Evolutionary conservation across 2,329 filamentous ascomycete genomes (phyloP), one percentile per base, ranked within the genome.

Genomic region (Epicoccum nigrum): DNA sequence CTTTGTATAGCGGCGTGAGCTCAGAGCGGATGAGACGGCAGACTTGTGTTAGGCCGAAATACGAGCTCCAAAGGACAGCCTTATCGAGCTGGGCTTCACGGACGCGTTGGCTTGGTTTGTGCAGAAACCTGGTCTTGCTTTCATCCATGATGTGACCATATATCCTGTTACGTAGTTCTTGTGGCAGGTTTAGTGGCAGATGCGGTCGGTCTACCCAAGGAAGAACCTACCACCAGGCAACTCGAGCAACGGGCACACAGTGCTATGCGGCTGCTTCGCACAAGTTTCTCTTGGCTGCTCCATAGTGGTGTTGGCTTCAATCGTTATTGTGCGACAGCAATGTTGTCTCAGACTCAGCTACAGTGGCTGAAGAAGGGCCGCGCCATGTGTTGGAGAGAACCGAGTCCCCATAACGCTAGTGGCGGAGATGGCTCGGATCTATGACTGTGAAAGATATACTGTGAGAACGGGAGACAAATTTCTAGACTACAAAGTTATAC

Each of bases 141-240:
- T 20, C 15, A 17, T 28, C 27, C 11, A 34, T 2, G 2, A 27
- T 39, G 7, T 44, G 19, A 8, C 19, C 16, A 20, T 50, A 50
- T 8, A 50, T 50, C 4, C 32, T n/a, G 13, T 50, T 50, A 2
- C 47, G 41, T 4, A 50, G 16, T 39, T 50, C 47, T 50, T 34
- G 7, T 2, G 9, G 17, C 5, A 12, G 20, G 2, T 21, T 50
- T 16, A 51, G 28, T 27, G 8, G 1, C 1, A 7, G 28, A 2
- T 21, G 4, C 8, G 13, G 2, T 4, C 7, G 9, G 17, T 27
- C 7, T 13, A 7, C 7, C 2, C 2, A 7, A 28, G 6, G 4
- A 7, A 28, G 6, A 3, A 33, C 40, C 0, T 45, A 51, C 47
- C 47, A 16, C 47, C 47, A 12, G 47, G 47, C 6, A 51, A 13